phyloP scores from a whole-genome alignment of 768 basidiomycete genomes.

The Boletus tomentosulus region DNA sequence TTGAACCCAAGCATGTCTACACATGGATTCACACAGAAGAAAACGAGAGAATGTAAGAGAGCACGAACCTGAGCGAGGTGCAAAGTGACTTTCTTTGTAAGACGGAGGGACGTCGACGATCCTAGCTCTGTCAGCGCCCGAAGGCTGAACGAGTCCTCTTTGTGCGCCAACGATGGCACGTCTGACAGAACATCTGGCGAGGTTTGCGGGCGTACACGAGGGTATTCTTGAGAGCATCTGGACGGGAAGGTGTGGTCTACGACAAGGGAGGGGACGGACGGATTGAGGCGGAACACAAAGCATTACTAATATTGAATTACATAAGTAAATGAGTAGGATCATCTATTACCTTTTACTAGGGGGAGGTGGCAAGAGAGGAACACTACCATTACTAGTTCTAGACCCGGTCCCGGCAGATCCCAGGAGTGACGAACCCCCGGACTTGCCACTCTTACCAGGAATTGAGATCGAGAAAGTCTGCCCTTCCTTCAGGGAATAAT shows the following conservation, averaged over 20 bases:
- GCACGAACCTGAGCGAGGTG: conserved; percentile 61
- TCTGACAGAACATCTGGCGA: conserved; percentile 24
- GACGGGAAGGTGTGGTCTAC: conserved; percentile 8
- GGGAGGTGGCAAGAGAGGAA: conserved; percentile 83
- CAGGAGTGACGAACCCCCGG: conserved; percentile 35
- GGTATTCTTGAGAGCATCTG: conserved; percentile 59
- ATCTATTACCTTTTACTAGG: conserved; percentile 46
- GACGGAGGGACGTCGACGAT: conserved; percentile 77
- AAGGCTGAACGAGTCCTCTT: conserved; percentile 75
- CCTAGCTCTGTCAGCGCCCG: conserved; percentile 76
- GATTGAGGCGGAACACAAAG: background rate
- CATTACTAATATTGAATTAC: conserved; percentile 17
- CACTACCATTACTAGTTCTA: conserved; percentile 32
- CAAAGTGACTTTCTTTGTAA: conserved; percentile 63
- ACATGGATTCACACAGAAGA: conserved; percentile 1
- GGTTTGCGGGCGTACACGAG: conserved; percentile 30
- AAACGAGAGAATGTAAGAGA: background rate
- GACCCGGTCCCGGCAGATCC: conserved; percentile 30
- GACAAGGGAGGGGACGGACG: conserved; percentile 6
- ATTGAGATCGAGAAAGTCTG: conserved; percentile 92
- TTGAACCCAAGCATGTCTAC: conserved; percentile 90
- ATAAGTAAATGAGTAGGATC: background rate
- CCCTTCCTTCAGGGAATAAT: conserved; percentile 91
- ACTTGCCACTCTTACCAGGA: conserved; percentile 63
- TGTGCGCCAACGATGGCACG: conserved; percentile 28